Conservation (phyloP, 2,329 filamentous ascomycete genomes). For the Daldinia sp. region DNA sequence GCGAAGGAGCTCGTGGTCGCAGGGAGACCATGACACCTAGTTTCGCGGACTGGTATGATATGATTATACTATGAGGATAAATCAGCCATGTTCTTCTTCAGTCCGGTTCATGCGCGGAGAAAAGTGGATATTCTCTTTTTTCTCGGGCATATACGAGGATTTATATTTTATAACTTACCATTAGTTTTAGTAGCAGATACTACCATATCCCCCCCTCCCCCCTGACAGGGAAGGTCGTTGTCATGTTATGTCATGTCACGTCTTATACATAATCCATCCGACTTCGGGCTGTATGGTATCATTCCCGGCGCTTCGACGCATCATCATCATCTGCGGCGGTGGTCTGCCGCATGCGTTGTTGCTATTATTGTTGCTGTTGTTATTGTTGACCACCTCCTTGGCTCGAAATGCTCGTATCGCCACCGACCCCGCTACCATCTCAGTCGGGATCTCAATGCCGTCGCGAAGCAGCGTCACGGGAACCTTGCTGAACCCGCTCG, state of each 20-base stretch:
- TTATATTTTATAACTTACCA: constrained; percentile 29
- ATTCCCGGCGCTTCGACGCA: constrained; percentile 25
- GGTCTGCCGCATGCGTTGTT: constrained; percentile 14
- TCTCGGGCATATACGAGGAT: neutral
- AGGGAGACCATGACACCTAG: neutral
- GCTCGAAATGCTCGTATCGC: constrained; percentile 43
- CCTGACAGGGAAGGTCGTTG: no score
- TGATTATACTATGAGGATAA: constrained; percentile 29
- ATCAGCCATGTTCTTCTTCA: constrained; percentile 8
- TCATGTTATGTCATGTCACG: constrained; percentile 24
- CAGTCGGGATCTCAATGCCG: constrained; percentile 45
- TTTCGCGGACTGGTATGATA: constrained; percentile 3
- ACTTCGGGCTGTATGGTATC: constrained; percentile 50
- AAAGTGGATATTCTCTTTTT: neutral
- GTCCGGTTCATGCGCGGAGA: neutral
- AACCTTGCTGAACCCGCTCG: constrained; percentile 49
- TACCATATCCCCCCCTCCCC: constrained; percentile 13
- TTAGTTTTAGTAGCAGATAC: constrained; percentile 29
- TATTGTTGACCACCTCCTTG: constrained; percentile 20
- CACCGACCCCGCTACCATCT: constrained; percentile 51
- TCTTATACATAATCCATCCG: constrained; percentile 52
- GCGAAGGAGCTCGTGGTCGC: neutral
- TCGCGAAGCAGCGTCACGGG: constrained; percentile 47
- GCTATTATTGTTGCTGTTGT: no score
- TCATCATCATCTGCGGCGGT: constrained; percentile 6